Conservation (phyloP, 1,284 basidiomycete species). For the Puccinia novopanici region DNA sequence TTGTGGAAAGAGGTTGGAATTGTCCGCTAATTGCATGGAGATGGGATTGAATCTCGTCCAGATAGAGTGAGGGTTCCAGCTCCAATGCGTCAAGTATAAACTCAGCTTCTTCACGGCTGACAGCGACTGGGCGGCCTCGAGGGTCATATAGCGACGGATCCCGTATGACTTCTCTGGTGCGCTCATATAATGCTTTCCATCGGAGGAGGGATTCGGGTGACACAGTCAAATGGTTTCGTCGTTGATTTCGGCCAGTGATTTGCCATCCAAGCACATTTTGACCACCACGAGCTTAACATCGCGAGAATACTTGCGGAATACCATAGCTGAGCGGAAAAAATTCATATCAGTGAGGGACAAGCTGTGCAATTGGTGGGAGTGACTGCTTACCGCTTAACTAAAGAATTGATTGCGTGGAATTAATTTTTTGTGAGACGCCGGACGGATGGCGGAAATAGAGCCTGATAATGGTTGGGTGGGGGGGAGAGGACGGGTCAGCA, state of each 20-base stretch:
- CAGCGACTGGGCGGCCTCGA: not conserved
- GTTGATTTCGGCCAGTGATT: not conserved
- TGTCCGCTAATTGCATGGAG: not conserved
- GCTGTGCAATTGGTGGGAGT: too few species aligned
- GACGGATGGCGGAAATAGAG: too few species aligned
- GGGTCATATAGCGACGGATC: not conserved
- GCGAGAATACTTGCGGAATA: not conserved
- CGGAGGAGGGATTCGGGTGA: not conserved
- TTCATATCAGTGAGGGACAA: too few species aligned
- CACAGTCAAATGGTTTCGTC: not conserved
- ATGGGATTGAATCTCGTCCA: conserved; percentile 3
- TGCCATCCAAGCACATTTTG: not conserved
- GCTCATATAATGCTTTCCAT: not conserved
- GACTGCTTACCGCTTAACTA: too few species aligned
- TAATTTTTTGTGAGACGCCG: too few species aligned
- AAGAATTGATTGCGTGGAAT: too few species aligned
- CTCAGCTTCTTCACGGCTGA: not conserved
- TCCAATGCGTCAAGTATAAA: not conserved
- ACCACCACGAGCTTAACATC: not conserved
- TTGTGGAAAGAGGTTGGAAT: not conserved
- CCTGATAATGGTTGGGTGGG: too few species aligned
- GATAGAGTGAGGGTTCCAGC: not conserved
- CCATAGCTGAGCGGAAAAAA: too few species aligned
- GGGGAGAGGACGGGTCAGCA: too few species aligned
- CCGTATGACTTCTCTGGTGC: not conserved